Evolutionary conservation across 2,329 filamentous ascomycete species (phyloP).

Genomic region (Cyanodermella asteris): DNA sequence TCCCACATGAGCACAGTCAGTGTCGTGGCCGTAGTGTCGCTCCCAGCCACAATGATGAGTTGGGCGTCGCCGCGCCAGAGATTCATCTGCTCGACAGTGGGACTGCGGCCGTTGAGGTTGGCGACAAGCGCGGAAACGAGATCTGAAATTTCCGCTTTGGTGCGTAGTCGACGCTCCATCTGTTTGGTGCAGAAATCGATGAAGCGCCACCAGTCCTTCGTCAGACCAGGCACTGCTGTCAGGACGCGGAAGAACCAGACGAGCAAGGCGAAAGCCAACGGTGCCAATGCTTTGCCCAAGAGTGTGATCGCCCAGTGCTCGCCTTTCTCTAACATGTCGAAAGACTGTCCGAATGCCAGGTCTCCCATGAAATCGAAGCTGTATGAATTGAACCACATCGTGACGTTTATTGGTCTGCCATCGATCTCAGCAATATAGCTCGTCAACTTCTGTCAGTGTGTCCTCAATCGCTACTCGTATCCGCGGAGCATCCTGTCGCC

Average conservation of each 20-base stretch:
- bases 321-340: conserved; percentile 17
- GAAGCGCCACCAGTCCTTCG: conserved; percentile 14
- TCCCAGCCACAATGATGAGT: conserved; percentile 4
- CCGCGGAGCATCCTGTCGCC: conserved; percentile 19
- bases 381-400: conserved; percentile 20
- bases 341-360: conserved; percentile 22
- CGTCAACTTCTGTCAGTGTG: conserved; percentile 16
- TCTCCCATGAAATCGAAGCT: conserved; percentile 24
- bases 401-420: conserved; percentile 15
- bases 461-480: conserved; percentile 18
- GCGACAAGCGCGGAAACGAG: background rate
- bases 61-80: conserved; percentile 4
- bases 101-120: no score
- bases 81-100: conserved; percentile 1
- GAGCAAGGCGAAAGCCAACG: conserved; percentile 10
- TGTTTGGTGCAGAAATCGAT: conserved; percentile 15
- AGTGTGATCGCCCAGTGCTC: conserved; percentile 17
- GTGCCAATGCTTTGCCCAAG: conserved; percentile 14
- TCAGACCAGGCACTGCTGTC: conserved; percentile 13
- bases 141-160: no score
- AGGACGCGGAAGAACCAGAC: conserved; percentile 15
- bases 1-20: conserved; percentile 3
- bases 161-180: no score
- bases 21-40: conserved; percentile 2
- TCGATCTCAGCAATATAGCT: conserved; percentile 10